Conservation (phyloP, 495 filamentous ascomycete species). For the Aspergillus avenaceus region DNA sequence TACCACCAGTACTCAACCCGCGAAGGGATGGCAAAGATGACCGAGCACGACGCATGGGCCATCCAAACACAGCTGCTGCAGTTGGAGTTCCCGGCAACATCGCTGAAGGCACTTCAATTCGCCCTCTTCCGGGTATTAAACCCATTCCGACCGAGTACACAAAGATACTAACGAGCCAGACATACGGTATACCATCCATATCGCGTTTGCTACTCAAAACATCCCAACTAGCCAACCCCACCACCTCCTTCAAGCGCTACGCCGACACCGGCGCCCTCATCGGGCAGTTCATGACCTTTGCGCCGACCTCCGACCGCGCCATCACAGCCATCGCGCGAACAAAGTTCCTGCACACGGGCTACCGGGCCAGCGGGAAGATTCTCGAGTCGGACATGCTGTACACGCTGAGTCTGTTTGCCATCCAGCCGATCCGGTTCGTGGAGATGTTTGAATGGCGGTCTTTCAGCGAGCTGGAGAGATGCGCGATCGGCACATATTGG, state of each 20-base stretch:
- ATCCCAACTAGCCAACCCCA: conserved; percentile 48
- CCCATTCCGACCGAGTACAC: background rate
- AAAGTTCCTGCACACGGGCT: conserved; percentile 60
- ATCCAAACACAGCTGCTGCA: conserved; percentile 46
- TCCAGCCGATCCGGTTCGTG: conserved; percentile 53
- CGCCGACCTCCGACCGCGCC: conserved; percentile 47
- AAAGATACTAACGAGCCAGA: conserved; percentile 29
- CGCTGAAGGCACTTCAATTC: conserved; percentile 54
- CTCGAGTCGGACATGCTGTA: conserved; percentile 61
- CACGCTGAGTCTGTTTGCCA: conserved; percentile 57
- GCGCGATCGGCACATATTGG: conserved; percentile 60
- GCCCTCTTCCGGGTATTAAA: conserved; percentile 53
- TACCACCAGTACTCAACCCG: conserved; percentile 44
- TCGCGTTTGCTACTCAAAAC: conserved; percentile 54
- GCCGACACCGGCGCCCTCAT: conserved; percentile 59
- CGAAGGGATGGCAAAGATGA: conserved; percentile 51
- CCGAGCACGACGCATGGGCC: conserved; percentile 51
- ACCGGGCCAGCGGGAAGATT: conserved; percentile 55
- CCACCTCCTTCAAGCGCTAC: conserved; percentile 55
- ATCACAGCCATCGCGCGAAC: conserved; percentile 56
- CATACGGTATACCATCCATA: conserved; percentile 64
- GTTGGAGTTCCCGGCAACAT: conserved; percentile 53
- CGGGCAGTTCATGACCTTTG: conserved; percentile 45
- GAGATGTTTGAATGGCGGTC: conserved; percentile 57
- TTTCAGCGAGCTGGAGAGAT: conserved; percentile 58